A percentile compares a stretch with the other conserved stretches of the same genome.
Conservation (phyloP, 257 asterid species). For the Plectranthus barbatus region DNA sequence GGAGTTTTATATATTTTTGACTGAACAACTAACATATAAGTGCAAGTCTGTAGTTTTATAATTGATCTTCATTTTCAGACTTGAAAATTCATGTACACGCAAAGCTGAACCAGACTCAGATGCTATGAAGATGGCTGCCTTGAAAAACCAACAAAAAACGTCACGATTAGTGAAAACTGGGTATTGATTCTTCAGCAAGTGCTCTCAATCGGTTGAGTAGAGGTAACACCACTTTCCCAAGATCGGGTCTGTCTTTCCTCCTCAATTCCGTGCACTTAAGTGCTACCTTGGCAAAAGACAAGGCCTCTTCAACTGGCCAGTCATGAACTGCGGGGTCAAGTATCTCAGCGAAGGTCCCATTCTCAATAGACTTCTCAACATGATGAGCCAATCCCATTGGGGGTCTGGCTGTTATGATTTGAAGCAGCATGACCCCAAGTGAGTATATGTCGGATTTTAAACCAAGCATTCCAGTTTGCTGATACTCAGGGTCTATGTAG, state of each 20-base stretch:
- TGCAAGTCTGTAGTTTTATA: conserved; percentile 14
- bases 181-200: conserved; percentile 59
- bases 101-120: conserved; percentile 9
- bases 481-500: conserved; percentile 90
- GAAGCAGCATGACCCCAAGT: conserved; percentile 79
- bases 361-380: conserved; percentile 70
- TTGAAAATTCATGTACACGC: conserved; percentile 6
- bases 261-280: conserved; percentile 73
- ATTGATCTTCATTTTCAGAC: conserved; percentile 11
- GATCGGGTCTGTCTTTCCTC: conserved; percentile 81
- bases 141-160: conserved; percentile 12
- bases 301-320: conserved; percentile 79
- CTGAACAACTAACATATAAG: conserved; percentile 17
- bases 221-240: conserved; percentile 48
- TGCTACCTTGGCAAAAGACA: conserved; percentile 57
- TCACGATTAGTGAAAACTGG: conserved; percentile 11
- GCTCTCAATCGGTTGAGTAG: conserved; percentile 59
- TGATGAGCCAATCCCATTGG: conserved; percentile 93
- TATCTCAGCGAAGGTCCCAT: conserved; percentile 58
- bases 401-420: conserved; percentile 66
- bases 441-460: conserved; percentile 80
- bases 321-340: conserved; percentile 71
- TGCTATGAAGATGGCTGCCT: background rate
- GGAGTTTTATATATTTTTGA: background rate
- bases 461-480: conserved; percentile 90